Evolutionary conservation across 129 eudicot genomes (phyloP).

Genomic region (Chrysanthemum seticuspe): DNA sequence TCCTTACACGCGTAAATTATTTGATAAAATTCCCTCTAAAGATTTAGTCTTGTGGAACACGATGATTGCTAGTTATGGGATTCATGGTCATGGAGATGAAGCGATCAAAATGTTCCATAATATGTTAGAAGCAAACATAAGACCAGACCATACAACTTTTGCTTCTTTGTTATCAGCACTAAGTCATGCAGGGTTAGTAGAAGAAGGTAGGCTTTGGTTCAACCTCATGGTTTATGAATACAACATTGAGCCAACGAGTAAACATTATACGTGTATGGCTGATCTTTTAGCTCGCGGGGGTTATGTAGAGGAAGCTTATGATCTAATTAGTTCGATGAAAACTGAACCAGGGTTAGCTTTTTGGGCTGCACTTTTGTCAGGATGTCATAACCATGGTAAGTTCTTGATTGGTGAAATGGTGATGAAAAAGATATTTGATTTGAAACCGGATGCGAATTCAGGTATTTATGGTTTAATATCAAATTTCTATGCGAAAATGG

Average conservation of each 20-base stretch:
- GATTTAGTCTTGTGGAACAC: conserved; percentile 70
- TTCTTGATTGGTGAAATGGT: conserved; percentile 56
- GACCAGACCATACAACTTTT: conserved; percentile 76
- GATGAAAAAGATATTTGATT: conserved; percentile 52
- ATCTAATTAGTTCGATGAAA: conserved; percentile 43
- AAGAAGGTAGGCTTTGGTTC: conserved; percentile 72
- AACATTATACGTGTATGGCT: conserved; percentile 74
- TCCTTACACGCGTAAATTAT: conserved; percentile 44
- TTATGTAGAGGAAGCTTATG: conserved; percentile 62
- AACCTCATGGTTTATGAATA: conserved; percentile 51
- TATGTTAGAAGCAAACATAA: conserved; percentile 46
- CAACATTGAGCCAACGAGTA: conserved; percentile 58
- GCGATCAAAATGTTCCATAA: conserved; percentile 56
- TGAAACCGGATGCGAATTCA: conserved; percentile 47
- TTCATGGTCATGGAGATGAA: conserved; percentile 71
- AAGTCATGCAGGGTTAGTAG: conserved; percentile 78
- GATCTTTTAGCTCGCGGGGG: conserved; percentile 94
- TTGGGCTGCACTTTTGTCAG: conserved; percentile 79
- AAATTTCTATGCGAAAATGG: conserved; percentile 65
- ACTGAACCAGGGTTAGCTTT: conserved; percentile 59
- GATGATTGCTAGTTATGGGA: conserved; percentile 72
- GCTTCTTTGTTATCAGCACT: conserved; percentile 75
- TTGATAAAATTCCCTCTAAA: conserved; percentile 37
- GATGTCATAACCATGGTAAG: conserved; percentile 67
- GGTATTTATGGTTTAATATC: conserved; percentile 65